A percentile compares a stretch with the other conserved stretches of the same genome.
Conservation (phyloP, 805 yeast species). For the Ogataea pini region DNA sequence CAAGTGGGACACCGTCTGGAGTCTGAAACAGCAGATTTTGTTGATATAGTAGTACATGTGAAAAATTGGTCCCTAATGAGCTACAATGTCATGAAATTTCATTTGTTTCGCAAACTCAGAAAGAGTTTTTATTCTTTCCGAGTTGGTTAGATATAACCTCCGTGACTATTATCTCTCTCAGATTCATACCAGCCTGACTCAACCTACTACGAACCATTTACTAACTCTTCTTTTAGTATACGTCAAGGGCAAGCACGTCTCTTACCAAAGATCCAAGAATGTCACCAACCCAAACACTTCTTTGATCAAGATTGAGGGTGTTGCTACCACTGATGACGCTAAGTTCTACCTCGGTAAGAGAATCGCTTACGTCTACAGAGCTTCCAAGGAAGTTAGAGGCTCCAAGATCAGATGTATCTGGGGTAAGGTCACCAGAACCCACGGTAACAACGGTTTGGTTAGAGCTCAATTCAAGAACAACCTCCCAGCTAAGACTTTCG, state of each 20-base stretch:
- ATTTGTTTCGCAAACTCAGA: no score
- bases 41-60: no score
- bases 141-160: no score
- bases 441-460: conserved; percentile 97
- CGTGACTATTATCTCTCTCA: no score
- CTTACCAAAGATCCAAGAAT: conserved; percentile 99
- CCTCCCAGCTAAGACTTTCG: conserved; percentile 99
- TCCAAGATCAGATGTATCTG: conserved; percentile 99
- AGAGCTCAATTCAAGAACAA: conserved; percentile 99
- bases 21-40: no score
- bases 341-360: conserved; percentile 99
- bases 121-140: no score
- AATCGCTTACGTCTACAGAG: conserved; percentile 99
- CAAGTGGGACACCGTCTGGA: no score
- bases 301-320: conserved; percentile 96
- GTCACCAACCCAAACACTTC: conserved; percentile 98
- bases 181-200: not conserved
- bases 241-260: conserved; percentile 99
- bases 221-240: conserved; percentile 59
- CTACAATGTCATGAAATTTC: no score
- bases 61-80: not conserved
- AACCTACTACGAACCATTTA: not conserved
- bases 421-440: conserved; percentile 99
- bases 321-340: conserved; percentile 87
- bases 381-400: conserved; percentile 97